Evolutionary conservation across 1,139 yeast genomes (phyloP), one percentile per base, ranked within the genome.

Genomic region (Candida buenavistaensis): DNA sequence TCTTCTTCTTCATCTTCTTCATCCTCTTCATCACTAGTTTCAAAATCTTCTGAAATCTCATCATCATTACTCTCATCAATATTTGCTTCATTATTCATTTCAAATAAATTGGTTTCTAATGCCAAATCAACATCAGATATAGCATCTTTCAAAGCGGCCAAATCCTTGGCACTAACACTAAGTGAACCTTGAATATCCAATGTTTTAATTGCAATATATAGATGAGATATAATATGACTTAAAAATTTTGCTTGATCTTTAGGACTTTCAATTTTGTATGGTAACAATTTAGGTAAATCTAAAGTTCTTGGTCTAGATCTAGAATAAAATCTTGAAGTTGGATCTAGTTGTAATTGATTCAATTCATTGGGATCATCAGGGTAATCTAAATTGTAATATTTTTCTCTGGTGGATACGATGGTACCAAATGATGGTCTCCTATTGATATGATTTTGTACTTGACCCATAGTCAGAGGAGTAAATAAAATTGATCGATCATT

Each of bases 201-300:
- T 4, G 95, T 80, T 45, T 78, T 72, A 38, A 88, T 75, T 9
- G 96, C 88, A 39, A 87, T 77, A 55, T 87, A 87, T 16, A 92
- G 61, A 57, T 88, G 89, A 3, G 83, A 75, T 22, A 89, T 72
- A 22, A 92, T 85, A 52, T 83, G 95, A 36, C 88, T 74, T 35
- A 92, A 66, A 50, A 88, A 90, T 39, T 74, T 75, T 12, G 88
- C 83, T 40, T 80, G 85, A 42, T 86, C 95, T 29, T 64, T 64
- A 7, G 80, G 80, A 2, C 77, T 55, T 56, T 89, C 97, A 1
- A 83, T 75, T 28, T 68, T 64, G 55, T 92, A 92, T 0, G 98
- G 98, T 26, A 92, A 68, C 35, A 80, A 52, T n/a, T 58, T 64
- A 14, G 78, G 78, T 41, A 86, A 68, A 36, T 80, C 72, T 38